Conservation (phyloP, 1,284 basidiomycete species). For the Laetiporus sulphureus region DNA sequence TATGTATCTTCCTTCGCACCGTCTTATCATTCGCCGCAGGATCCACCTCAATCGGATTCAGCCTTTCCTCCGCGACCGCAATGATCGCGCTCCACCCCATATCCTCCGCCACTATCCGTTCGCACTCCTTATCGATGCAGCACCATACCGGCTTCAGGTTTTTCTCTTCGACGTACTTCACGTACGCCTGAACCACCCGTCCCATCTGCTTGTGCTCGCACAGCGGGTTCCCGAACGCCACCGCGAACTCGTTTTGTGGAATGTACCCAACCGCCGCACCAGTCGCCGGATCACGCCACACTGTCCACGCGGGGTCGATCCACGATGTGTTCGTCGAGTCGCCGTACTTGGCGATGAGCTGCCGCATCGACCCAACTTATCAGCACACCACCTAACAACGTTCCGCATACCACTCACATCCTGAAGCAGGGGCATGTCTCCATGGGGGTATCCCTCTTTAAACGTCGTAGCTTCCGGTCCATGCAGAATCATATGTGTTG, state of each 20-base stretch:
- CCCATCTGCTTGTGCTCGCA: conserved; percentile 37
- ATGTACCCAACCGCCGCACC: conserved; percentile 45
- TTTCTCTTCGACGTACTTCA: conserved; percentile 30
- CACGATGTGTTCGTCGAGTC: conserved; percentile 50
- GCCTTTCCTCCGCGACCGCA: conserved; percentile 45
- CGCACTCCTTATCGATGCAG: conserved; percentile 37
- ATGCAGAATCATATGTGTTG: conserved; percentile 23
- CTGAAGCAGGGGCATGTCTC: conserved; percentile 28
- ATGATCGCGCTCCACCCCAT: conserved; percentile 45
- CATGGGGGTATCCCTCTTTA: conserved; percentile 17
- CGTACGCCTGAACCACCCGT: conserved; percentile 35
- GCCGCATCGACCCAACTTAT: no score
- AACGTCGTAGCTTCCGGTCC: conserved; percentile 27
- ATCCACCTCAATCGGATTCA: conserved; percentile 36
- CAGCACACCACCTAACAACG: no score
- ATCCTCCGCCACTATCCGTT: conserved; percentile 38
- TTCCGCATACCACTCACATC: no score
- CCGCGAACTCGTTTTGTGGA: conserved; percentile 28
- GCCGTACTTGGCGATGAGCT: conserved; percentile 48
- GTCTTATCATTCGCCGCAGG: conserved; percentile 36
- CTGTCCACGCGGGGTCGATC: conserved; percentile 47
- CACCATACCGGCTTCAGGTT: conserved; percentile 47
- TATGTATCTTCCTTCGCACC: conserved; percentile 39
- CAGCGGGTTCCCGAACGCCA: conserved; percentile 44
- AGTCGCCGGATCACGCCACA: conserved; percentile 41